Base-by-base conservation (phyloP, 1,284 basidiomycete species). In the Afroboletus lepidellus region DNA sequence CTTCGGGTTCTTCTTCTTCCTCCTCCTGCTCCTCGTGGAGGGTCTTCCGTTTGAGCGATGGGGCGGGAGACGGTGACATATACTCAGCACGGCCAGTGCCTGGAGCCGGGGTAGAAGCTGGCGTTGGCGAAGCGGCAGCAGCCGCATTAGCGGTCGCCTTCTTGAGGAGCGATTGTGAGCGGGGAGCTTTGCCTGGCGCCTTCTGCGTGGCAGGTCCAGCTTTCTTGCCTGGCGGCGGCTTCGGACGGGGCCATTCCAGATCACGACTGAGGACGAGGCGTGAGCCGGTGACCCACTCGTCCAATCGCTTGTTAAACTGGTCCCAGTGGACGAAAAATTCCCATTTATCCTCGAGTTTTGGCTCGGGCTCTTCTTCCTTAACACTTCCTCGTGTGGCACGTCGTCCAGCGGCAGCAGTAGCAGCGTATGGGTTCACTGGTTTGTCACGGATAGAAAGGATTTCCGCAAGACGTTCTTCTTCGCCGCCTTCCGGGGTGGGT, bases 291-390 rank as follows among this genome's bases (percentile, higher is more conserved):
- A 99, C 90, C 97, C 97, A 99, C 59, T 98, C 97, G 71, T 99
- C 97, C 46, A 99, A 79, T 64, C 97, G 94, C 74, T 98, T 97
- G 78, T 98, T 98, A 79, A 97, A 98, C 62, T 92, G 85, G 65
- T 96, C 92, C 85, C 95, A 98, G 67, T 98, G 95, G 33, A 97
- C 92, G 67, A 98, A 98, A 77, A 88, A 98, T 71, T 98, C 94
- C 65, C 85, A 81, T 64, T 91, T 87, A 69, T 94, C 90, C 69
- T 82, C 90, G 46, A 77, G 81, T 59, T 75, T 81, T 57, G 72
- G 69, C 54, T 74, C 73, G 39, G 77, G 74, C 49, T 79, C 76
- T 50, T 79, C 76, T 53, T 74, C 70, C 54, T 74, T 68, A 50
- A 68, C 51, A 36, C 48, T 57, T 12, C 67, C 60, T 70, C 65